Evolutionary conservation across 352 stramenopile genomes (phyloP).

Genomic region (Phytopythium vexans): DNA sequence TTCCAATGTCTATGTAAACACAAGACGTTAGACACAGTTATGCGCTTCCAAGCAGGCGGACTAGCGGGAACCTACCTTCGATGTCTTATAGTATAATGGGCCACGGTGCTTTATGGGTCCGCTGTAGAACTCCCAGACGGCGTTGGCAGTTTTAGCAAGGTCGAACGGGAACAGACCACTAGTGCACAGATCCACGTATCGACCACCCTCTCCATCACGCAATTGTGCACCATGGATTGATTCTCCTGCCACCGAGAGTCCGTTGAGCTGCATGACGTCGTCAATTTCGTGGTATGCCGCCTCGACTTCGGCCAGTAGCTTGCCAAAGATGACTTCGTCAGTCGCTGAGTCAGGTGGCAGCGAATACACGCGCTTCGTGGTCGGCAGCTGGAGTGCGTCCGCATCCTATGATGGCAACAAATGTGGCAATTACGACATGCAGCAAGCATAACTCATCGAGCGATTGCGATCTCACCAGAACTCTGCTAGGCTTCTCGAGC

Average conservation of each 20-base stretch:
- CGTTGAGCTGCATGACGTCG: conserved; percentile 8
- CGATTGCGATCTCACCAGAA: conserved; percentile 8
- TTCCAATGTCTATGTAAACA: conserved; percentile 8
- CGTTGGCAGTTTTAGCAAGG: conserved; percentile 2
- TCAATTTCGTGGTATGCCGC: conserved; percentile 11
- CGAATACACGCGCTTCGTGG: too few species aligned
- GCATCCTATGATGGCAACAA: background rate
- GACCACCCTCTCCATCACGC: conserved; percentile 10
- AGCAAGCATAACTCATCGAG: too few species aligned
- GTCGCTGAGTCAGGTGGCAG: background rate
- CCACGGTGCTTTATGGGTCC: conserved; percentile 12
- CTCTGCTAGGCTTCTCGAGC: conserved; percentile 11
- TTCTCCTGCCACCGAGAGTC: conserved; percentile 3
- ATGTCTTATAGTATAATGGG: conserved; percentile 18
- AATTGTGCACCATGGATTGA: conserved; percentile 6
- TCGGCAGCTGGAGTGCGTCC: too few species aligned
- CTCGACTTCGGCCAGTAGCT: conserved; percentile 7
- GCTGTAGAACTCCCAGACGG: conserved; percentile 14
- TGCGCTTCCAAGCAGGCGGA: too few species aligned
- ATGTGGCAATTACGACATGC: conserved; percentile 1
- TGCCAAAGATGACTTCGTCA: conserved; percentile 4
- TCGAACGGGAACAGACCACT: conserved; percentile 11
- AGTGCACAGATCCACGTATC: conserved; percentile 13
- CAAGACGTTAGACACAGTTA: background rate
- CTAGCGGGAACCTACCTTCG: too few species aligned